Percentiles rank a stretch among this genome's conserved stretches.
Evolutionary conservation across 768 basidiomycete species (phyloP).

Genomic region (Podaxis sp.): DNA sequence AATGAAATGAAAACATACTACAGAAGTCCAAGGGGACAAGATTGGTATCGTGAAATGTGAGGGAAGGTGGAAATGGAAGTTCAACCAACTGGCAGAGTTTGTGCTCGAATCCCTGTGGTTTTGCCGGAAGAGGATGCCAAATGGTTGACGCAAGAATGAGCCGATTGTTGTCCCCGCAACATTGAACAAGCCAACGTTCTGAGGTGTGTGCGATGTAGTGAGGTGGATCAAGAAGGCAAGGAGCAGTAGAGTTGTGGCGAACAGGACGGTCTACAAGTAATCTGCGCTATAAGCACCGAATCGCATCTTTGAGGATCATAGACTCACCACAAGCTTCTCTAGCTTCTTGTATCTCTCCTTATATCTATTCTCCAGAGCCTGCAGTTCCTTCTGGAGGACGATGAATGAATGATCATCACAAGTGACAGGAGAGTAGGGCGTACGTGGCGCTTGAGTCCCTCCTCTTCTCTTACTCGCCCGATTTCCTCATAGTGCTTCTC

Average conservation of each 20-base stretch:
- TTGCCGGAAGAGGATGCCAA: slow-evolving; percentile 12
- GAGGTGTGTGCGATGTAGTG: slow-evolving; percentile 23
- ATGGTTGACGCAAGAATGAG: not conserved
- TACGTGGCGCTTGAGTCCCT: slow-evolving; percentile 46
- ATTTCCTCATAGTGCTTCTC: slow-evolving; percentile 47
- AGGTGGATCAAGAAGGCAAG: slow-evolving; percentile 32
- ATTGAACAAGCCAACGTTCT: slow-evolving; percentile 5
- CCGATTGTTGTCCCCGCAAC: not conserved
- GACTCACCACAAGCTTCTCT: slow-evolving; percentile 46
- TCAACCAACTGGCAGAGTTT: not conserved
- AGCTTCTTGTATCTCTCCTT: slow-evolving; percentile 45
- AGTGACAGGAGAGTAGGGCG: slow-evolving; percentile 16
- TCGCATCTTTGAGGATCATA: not conserved
- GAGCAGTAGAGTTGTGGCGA: slow-evolving; percentile 29
- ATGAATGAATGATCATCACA: not conserved
- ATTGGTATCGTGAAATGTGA: slow-evolving; percentile 77
- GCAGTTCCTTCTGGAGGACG: slow-evolving; percentile 40
- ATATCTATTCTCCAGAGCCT: slow-evolving; percentile 32
- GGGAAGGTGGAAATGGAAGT: slow-evolving; percentile 22
- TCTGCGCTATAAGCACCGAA: not conserved
- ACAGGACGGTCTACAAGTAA: slow-evolving; percentile 20
- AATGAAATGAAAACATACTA: slow-evolving; percentile 37
- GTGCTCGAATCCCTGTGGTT: slow-evolving; percentile 7
- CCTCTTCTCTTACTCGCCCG: slow-evolving; percentile 30
- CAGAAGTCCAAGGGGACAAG: slow-evolving; percentile 73